These are phyloP conservation scores for Phanerochaete carnosa DNA, from an alignment of 768 basidiomycete species.

Conservation along the genomic window DNA sequence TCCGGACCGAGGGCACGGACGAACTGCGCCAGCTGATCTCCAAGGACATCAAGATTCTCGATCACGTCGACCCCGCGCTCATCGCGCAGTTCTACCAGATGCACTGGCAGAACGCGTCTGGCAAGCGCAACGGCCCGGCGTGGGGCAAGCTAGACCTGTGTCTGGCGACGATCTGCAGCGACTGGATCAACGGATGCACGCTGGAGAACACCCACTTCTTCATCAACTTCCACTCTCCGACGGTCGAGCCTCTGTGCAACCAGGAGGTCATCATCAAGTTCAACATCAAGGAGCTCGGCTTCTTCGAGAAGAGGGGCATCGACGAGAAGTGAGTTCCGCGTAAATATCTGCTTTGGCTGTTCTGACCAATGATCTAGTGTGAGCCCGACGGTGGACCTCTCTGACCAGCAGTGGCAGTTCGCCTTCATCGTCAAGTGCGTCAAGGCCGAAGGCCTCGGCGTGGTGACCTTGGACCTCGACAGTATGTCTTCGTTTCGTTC, in stretches of 20 bases:
- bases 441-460: constrained; percentile 7
- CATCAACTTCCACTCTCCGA: constrained; percentile 17
- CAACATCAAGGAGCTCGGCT: constrained; percentile 9
- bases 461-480: constrained; percentile 13
- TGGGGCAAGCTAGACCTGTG: constrained; percentile 31
- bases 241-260: constrained; percentile 4
- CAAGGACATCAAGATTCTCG: background rate
- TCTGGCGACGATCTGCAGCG: constrained; percentile 14
- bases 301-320: background rate
- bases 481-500: too few species aligned
- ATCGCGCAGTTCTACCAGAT: background rate
- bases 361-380: background rate
- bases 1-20: constrained; percentile 10
- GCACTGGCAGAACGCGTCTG: constrained; percentile 35
- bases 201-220: constrained; percentile 14
- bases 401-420: constrained; percentile 13
- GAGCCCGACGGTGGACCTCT: background rate
- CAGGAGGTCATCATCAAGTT: constrained; percentile 7
- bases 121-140: constrained; percentile 46
- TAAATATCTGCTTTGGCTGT: background rate
- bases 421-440: constrained; percentile 16
- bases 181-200: constrained; percentile 25
- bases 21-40: background rate
- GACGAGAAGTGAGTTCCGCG: background rate
- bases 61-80: background rate